Evolutionary conservation across 2,329 filamentous ascomycete genomes (phyloP), one percentile per base, ranked within the genome.

Genomic region (Paecilomyces sp.): DNA sequence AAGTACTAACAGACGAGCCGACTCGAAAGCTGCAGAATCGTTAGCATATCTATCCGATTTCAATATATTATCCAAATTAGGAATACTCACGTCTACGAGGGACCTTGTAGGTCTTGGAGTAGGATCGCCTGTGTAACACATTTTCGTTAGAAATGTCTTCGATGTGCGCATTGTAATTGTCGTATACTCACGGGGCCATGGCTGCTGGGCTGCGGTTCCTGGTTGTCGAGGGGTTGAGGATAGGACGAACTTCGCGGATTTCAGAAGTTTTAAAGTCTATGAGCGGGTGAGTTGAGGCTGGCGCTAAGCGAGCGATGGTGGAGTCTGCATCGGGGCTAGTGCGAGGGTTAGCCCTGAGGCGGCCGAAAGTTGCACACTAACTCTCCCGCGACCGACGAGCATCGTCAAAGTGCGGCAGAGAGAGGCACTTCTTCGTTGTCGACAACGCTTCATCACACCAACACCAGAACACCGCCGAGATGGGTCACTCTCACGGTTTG

Each of bases 51-150:
- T 55, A 25, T 58, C 60, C 52, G 41, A 58, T 41, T 59, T 58
- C 24, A 60, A 58, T 57, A 57, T 34, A 54, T 60, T 62, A 61
- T 64, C 57, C 56, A 58, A 55, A 58, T 60, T 4, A 33, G 64
- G 65, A 61, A 54, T 61, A 81, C 80, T 79, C 77, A 82, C 79
- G 93, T 84, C 93, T 90, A 83, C 89, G 86, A 77, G 93, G 92
- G 85, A 96, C 92, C 89, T 96, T 96, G 81, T 95, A 95, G 86
- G 94, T 99, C 91, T 99, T 99, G 80, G 90, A 95, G 85, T 97
- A 96, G 74, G 88, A 89, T 79, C 88, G 82, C 71, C 75, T 79
- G 66, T 47, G 57, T 66, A 54, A 60, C 51, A 63, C 57, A 62
- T 51, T 28, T 57, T 62, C 33, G 54, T 74, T 70, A 72, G 70